Conservation (phyloP, 768 basidiomycete species). For the Tylopilus sp. region DNA sequence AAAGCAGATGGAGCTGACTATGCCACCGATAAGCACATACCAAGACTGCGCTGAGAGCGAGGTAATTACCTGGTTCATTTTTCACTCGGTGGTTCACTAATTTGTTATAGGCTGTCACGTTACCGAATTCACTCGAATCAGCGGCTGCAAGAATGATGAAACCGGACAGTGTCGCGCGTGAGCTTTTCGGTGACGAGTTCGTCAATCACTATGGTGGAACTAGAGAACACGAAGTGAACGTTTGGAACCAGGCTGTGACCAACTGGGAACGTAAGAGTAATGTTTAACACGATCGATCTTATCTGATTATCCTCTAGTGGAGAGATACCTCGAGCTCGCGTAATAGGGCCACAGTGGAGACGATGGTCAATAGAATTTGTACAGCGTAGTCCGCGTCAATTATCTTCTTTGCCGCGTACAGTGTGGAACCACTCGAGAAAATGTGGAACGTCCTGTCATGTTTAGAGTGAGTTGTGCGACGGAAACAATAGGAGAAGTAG, state of each 20-base stretch:
- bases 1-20: constrained; percentile 63
- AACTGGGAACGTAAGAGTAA: constrained; percentile 80
- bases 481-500: neutral
- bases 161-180: constrained; percentile 75
- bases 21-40: constrained; percentile 57
- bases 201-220: constrained; percentile 96
- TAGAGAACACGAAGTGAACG: constrained; percentile 82
- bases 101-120: constrained; percentile 54
- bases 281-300: neutral
- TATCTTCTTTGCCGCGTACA: constrained; percentile 18
- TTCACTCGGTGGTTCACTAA: neutral
- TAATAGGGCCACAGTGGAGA: constrained; percentile 26
- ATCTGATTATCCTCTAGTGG: constrained; percentile 47
- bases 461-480: constrained; percentile 1
- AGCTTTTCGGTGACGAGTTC: constrained; percentile 84
- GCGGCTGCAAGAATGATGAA: constrained; percentile 83
- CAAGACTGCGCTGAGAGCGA: constrained; percentile 44
- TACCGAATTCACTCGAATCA: constrained; percentile 74
- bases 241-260: constrained; percentile 89
- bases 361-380: neutral
- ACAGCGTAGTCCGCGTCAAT: neutral
- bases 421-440: constrained; percentile 65
- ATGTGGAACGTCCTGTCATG: constrained; percentile 62
- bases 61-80: constrained; percentile 44
- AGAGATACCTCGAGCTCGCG: constrained; percentile 82